Base-by-base conservation (phyloP, 2,329 filamentous ascomycete species). In the Cucurbitaria berberidis region DNA sequence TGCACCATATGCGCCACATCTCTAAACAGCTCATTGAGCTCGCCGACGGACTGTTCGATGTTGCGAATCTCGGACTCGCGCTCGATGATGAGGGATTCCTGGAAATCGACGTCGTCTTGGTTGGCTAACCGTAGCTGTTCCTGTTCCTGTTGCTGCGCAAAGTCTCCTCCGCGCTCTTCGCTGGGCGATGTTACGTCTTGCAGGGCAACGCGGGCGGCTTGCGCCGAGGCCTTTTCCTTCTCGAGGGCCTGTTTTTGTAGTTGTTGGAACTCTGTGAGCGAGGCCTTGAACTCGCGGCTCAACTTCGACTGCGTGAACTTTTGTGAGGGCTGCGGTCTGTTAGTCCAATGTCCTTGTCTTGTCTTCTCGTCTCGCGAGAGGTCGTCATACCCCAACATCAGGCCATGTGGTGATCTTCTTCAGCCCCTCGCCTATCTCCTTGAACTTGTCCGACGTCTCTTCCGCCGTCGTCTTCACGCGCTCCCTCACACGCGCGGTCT, bases 1-100 rank as follows among this genome's bases (percentile, higher is more conserved):
- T 86, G 86, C 45, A 99, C 93, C 75, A 99, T 97, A 75, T 96
- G 92, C 41, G 93, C 95, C n/a, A 99, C 92, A 79, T 99, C 93
- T 59, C 93, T 85, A 82, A 99, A 99, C 38, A 99, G 83, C 70
- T 98, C 95, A 68, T 99, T 99, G 58, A 99, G 80, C 69, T 99
- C 95, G 49, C 90, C 90, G 6, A 99, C 95, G 49, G 90, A 92
- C 76, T 97, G 93, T 78, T 98, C 95, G 68, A 99, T 99, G 73
- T 96, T 96, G 57, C 93, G 88, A 63, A 99, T 99, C 79, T 99
- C 95, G 51, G 91, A 87, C 76, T 99, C 95, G 48, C 96, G 92
- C 81, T 99, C 93, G 56, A 96, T 88, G 70, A 99, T 99, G 53
- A 99, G 81, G 15, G 89, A 88, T 65, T 99, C 95, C 72, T 99